Conservation (phyloP, 768 basidiomycete genomes). For the Amanita thiersii region DNA sequence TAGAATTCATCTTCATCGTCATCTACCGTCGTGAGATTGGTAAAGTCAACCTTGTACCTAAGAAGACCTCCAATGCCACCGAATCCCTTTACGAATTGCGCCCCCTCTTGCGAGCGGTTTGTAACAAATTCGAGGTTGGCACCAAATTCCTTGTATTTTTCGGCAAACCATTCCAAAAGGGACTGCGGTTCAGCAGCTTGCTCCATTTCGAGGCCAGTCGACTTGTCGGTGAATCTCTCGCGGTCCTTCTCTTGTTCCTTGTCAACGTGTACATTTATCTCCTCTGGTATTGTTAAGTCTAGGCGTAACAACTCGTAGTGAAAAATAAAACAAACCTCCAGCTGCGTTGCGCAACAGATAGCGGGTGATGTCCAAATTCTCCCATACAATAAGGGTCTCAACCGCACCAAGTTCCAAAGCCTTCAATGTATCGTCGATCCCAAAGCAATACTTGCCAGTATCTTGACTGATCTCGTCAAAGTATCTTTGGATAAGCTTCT, state of each 20-base stretch:
- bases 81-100: constrained; percentile 97
- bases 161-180: constrained; percentile 97
- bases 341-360: constrained; percentile 88
- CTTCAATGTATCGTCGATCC: constrained; percentile 94
- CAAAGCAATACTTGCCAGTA: constrained; percentile 94
- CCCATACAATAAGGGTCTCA: constrained; percentile 98
- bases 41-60: constrained; percentile 97
- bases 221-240: constrained; percentile 93
- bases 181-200: constrained; percentile 71
- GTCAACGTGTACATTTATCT: constrained; percentile 68
- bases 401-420: constrained; percentile 94
- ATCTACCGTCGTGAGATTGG: constrained; percentile 63
- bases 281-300: constrained; percentile 43
- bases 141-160: constrained; percentile 97
- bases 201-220: constrained; percentile 95
- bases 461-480: constrained; percentile 99
- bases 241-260: constrained; percentile 89
- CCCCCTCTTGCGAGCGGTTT: constrained; percentile 93
- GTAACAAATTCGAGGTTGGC: constrained; percentile 94
- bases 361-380: constrained; percentile 89
- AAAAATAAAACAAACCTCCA: constrained; percentile 44
- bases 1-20: constrained; percentile 87
- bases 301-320: neutral
- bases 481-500: constrained; percentile 94
- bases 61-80: constrained; percentile 95